phyloP scores from a whole-genome alignment of 2,329 filamentous ascomycete genomes.

The Thelonectria blattea region DNA sequence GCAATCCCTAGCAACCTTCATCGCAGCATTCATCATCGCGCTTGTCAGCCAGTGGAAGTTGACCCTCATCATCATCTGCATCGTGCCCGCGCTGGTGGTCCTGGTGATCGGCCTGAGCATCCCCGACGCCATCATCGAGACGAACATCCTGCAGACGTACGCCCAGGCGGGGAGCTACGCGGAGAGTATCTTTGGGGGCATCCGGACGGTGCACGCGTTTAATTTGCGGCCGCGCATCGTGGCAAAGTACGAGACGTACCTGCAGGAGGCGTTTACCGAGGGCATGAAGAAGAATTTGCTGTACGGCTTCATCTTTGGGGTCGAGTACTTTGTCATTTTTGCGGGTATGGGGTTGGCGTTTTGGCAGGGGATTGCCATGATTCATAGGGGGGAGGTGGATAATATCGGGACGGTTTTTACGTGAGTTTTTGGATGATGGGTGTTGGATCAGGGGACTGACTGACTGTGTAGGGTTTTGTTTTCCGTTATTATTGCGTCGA shows the following conservation, averaged over 20 bases:
- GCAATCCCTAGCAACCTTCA: slow-evolving; percentile 46
- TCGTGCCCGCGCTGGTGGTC: slow-evolving; percentile 42
- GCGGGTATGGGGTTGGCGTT: slow-evolving; percentile 51
- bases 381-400: slow-evolving; percentile 44
- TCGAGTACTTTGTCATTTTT: slow-evolving; percentile 50
- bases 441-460: background rate
- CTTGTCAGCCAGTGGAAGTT: slow-evolving; percentile 52
- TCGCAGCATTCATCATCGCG: slow-evolving; percentile 47
- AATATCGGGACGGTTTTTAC: slow-evolving; percentile 48
- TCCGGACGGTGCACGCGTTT: slow-evolving; percentile 51
- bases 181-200: slow-evolving; percentile 45
- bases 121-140: slow-evolving; percentile 39
- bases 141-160: slow-evolving; percentile 44
- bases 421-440: slow-evolving; percentile 23
- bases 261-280: slow-evolving; percentile 43
- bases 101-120: slow-evolving; percentile 36
- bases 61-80: slow-evolving; percentile 47
- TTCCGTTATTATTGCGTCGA: slow-evolving; percentile 47
- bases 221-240: slow-evolving; percentile 48
- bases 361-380: slow-evolving; percentile 51
- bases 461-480: slow-evolving; percentile 42
- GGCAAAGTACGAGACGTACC: slow-evolving; percentile 46
- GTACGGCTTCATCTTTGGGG: slow-evolving; percentile 47
- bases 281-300: slow-evolving; percentile 48
- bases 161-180: slow-evolving; percentile 44